phyloP scores from a whole-genome alignment of 768 basidiomycete species.

The Auricularia heimuer region DNA sequence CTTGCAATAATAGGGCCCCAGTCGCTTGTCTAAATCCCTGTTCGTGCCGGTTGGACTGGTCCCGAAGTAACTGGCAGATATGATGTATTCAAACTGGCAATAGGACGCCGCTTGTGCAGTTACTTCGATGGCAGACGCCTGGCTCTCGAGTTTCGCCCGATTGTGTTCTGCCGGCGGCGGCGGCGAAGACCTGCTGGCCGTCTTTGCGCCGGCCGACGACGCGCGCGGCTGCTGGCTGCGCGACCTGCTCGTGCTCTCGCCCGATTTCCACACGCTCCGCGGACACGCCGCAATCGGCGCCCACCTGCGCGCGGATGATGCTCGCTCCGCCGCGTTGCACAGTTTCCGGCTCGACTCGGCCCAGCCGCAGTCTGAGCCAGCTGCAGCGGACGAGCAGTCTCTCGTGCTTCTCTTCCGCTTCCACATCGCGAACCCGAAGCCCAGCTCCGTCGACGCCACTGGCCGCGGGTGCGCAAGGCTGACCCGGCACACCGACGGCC shows the following conservation, averaged over 20 bases:
- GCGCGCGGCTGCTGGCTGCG: conserved; percentile 10
- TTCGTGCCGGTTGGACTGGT: no score
- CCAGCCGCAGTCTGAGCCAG: background rate
- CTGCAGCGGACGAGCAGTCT: conserved; percentile 3
- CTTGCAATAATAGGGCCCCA: no score
- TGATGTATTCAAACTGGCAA: no score
- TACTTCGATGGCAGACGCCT: no score
- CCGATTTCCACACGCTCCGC: conserved; percentile 30
- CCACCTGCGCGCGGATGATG: conserved; percentile 18
- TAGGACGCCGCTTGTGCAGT: no score
- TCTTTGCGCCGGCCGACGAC: background rate
- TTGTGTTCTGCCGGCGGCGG: background rate
- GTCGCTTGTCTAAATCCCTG: no score
- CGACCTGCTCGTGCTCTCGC: conserved; percentile 34
- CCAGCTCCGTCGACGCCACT: conserved; percentile 17
- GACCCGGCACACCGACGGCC: conserved; percentile 12
- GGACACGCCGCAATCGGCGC: conserved; percentile 24
- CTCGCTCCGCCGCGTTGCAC: background rate
- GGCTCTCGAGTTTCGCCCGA: background rate
- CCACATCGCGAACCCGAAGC: conserved; percentile 19
- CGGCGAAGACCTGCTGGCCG: background rate
- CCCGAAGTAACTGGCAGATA: no score
- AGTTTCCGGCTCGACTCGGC: conserved; percentile 7
- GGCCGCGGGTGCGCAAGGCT: conserved; percentile 29
- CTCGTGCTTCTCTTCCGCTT: conserved; percentile 20